These are phyloP conservation scores for Podospora didyma DNA, from an alignment of 495 filamentous ascomycete genomes.

Conservation along the genomic window DNA sequence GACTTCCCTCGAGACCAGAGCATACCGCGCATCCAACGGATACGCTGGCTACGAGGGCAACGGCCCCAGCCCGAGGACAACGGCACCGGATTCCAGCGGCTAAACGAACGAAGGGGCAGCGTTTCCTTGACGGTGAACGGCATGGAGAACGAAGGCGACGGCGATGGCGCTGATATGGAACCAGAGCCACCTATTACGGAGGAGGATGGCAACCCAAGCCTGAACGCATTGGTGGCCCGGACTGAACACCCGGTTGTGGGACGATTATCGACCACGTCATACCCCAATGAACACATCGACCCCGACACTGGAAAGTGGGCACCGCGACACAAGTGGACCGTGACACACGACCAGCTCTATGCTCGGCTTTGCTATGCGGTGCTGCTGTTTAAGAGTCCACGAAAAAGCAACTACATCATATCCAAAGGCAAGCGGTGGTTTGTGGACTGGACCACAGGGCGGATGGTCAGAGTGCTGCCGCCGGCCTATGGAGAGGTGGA, in stretches of 20 bases:
- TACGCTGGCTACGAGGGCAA: slow-evolving; percentile 30
- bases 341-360: slow-evolving; percentile 49
- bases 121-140: not conserved
- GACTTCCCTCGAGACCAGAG: slow-evolving; percentile 54
- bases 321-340: slow-evolving; percentile 42
- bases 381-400: slow-evolving; percentile 39
- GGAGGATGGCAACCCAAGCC: slow-evolving; percentile 13
- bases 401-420: slow-evolving; percentile 44
- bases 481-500: slow-evolving; percentile 37
- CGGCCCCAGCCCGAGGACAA: slow-evolving; percentile 23
- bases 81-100: slow-evolving; percentile 19
- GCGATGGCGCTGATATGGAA: not conserved
- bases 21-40: slow-evolving; percentile 41
- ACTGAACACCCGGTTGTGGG: slow-evolving; percentile 23
- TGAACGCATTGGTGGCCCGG: slow-evolving; percentile 8
- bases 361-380: slow-evolving; percentile 51
- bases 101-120: slow-evolving; percentile 16
- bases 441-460: slow-evolving; percentile 45
- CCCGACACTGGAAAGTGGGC: slow-evolving; percentile 46
- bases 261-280: slow-evolving; percentile 28
- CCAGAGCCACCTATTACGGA: slow-evolving; percentile 1
- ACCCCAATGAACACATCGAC: slow-evolving; percentile 33
- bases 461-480: slow-evolving; percentile 37
- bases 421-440: slow-evolving; percentile 42
- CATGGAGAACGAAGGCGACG: slow-evolving; percentile 6